Evolutionary conservation across 495 filamentous ascomycete genomes (phyloP).

Genomic region (Podospora pseudocomata): DNA sequence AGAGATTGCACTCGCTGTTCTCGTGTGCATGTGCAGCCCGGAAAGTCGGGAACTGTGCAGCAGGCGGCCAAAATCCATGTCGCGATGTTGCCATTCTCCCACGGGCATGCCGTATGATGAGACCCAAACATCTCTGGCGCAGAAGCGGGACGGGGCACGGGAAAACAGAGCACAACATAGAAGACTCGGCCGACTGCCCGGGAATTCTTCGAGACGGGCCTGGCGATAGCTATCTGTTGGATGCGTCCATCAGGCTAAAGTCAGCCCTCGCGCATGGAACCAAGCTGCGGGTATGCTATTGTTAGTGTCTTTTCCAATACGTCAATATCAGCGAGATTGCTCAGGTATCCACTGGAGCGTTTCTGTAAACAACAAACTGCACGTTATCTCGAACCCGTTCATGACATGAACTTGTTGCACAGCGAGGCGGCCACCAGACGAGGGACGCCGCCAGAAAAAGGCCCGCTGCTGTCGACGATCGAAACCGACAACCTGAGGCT

Average conservation of each 20-base stretch:
- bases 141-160: slow-evolving; percentile 7
- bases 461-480: not conserved
- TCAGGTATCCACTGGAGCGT: slow-evolving; percentile 1
- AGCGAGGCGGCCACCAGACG: not conserved
- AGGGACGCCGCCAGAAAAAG: slow-evolving; percentile 7
- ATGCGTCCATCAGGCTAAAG: slow-evolving; percentile 28
- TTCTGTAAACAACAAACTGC: not conserved
- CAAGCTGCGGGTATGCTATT: slow-evolving; percentile 18
- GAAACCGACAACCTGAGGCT: slow-evolving; percentile 6
- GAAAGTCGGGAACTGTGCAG: slow-evolving; percentile 27
- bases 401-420: slow-evolving; percentile 7
- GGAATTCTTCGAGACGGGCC: slow-evolving; percentile 17
- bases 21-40: slow-evolving; percentile 23
- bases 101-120: slow-evolving; percentile 7
- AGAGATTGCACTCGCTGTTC: not conserved
- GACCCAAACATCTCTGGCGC: slow-evolving; percentile 1
- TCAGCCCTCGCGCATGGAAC: slow-evolving; percentile 15
- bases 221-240: slow-evolving; percentile 22
- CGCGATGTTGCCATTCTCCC: slow-evolving; percentile 1
- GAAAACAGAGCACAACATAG: slow-evolving; percentile 18
- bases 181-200: slow-evolving; percentile 28
- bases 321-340: slow-evolving; percentile 21
- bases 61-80: not conserved
- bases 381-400: not conserved
- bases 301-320: slow-evolving; percentile 12